phyloP scores from a whole-genome alignment of 768 basidiomycete species.

The Naganishia vishniacii region DNA sequence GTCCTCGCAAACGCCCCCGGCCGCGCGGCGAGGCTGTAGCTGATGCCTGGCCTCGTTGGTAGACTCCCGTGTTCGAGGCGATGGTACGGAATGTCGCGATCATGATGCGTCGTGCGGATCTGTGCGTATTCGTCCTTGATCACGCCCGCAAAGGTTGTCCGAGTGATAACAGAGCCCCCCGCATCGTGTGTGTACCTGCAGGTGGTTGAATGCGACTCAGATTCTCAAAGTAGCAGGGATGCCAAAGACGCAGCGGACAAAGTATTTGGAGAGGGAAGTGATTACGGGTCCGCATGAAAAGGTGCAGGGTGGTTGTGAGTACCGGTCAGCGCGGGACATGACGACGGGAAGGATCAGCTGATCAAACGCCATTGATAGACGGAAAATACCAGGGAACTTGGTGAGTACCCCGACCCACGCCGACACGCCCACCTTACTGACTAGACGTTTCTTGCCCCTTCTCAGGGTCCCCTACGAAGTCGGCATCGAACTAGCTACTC shows the following conservation, averaged over 20 bases:
- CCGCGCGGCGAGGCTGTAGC: no score
- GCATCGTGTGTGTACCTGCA: no score
- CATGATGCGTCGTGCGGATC: slow-evolving; percentile 91
- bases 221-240: slow-evolving; percentile 98
- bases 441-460: not conserved
- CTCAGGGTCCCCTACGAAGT: slow-evolving; percentile 90
- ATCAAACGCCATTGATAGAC: slow-evolving; percentile 46
- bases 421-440: not conserved
- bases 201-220: slow-evolving; percentile 85
- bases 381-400: slow-evolving; percentile 99
- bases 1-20: no score
- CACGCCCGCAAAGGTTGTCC: no score
- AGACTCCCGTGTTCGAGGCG: slow-evolving; percentile 82
- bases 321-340: not conserved
- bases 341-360: not conserved
- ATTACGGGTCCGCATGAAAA: slow-evolving; percentile 93
- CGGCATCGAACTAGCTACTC: slow-evolving; percentile 83
- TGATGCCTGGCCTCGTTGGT: not conserved
- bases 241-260: slow-evolving; percentile 91
- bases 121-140: slow-evolving; percentile 54
- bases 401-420: slow-evolving; percentile 56
- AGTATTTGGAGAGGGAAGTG: slow-evolving; percentile 90
- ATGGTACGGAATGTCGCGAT: slow-evolving; percentile 98
- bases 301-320: slow-evolving; percentile 80
- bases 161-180: no score